Base-by-base conservation (phyloP, 352 stramenopile species). In the Globisporangium takayamanum region DNA sequence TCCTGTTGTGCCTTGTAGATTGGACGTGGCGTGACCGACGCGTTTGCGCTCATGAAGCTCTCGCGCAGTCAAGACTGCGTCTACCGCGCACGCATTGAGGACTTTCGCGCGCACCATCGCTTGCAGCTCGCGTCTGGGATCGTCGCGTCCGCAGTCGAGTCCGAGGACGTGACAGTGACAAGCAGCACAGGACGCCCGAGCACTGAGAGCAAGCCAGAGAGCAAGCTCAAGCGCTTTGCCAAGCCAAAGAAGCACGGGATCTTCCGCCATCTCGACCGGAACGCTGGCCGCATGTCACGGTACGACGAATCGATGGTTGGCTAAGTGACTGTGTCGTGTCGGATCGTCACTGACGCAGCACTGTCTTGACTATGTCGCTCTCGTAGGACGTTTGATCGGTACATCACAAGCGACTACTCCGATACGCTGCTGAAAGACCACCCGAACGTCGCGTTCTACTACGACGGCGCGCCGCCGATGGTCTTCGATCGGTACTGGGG, bases 101-200 rank as follows among this genome's bases (percentile, higher is more conserved):
- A 93, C 55, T 92, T 95, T 66, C 68, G 85, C 58, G 85, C 83
- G 3, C 83, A 93, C 25, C 84, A 95, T 57, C 80, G 85, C 12
- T 70, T 95, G 4, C 83, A 93, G 48, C 59, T 93, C 1, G 85
- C 85, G 7, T 89, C 83, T 2, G 84, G 78, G 0, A 92, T 95
- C 33, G 80, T 88, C 11, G 79, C 82, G 10, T 94, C 84, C 3
- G 74, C 74, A 6, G 69, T 86, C 51, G 76, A 87, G 54, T 60
- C 64, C 4, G 78, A 78, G 41, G 59, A 59, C 20, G 25, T 49
- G 4, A 64, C 59, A 2, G 59, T 33, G 68, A 84, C 60, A 52
- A 62, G 22, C 53, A 72, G 28, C 69, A 66, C 39, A 62, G 72
- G 66, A 1, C 59, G 68, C 45, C 55, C 70, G 14, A 86, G 74